Evolutionary conservation across 768 basidiomycete species (phyloP).

Genomic region (Crepidotus variabilis): DNA sequence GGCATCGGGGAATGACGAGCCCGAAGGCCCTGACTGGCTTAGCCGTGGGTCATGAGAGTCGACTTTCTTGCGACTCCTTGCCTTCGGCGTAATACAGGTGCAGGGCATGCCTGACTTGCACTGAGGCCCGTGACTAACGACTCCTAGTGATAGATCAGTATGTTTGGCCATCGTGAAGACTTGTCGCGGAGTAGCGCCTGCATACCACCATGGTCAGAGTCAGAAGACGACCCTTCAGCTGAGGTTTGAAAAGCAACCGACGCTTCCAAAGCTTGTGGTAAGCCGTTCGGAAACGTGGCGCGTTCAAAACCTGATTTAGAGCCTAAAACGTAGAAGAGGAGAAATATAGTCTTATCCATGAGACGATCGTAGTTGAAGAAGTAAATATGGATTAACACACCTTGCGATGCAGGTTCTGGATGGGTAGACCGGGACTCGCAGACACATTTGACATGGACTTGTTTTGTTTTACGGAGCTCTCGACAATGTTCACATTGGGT

Average conservation of each 20-base stretch:
- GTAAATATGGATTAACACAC: slow-evolving; percentile 38
- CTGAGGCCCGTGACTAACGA: slow-evolving; percentile 27
- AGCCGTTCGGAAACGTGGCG: slow-evolving; percentile 80
- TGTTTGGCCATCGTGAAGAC: slow-evolving; percentile 27
- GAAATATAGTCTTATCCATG: slow-evolving; percentile 41
- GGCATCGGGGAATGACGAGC: slow-evolving; percentile 7
- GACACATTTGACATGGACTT: slow-evolving; percentile 82
- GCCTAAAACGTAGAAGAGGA: slow-evolving; percentile 32
- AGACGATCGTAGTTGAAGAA: slow-evolving; percentile 25
- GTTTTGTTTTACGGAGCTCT: slow-evolving; percentile 79
- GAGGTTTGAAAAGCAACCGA: slow-evolving; percentile 44
- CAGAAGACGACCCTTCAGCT: slow-evolving; percentile 49
- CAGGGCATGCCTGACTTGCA: slow-evolving; percentile 55
- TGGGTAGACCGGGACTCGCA: slow-evolving; percentile 72
- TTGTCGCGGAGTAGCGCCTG: slow-evolving; percentile 41
- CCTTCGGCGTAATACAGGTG: slow-evolving; percentile 53
- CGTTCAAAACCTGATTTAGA: slow-evolving; percentile 53
- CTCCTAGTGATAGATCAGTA: slow-evolving; percentile 48
- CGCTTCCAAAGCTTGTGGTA: slow-evolving; percentile 67
- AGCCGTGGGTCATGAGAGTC: slow-evolving; percentile 10
- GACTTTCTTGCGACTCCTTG: slow-evolving; percentile 28
- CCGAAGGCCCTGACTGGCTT: neutral
- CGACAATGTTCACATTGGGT: slow-evolving; percentile 91
- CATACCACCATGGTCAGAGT: slow-evolving; percentile 68
- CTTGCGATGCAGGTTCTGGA: slow-evolving; percentile 41